Evolutionary conservation across 495 filamentous ascomycete genomes (phyloP), one percentile per base, ranked within the genome.

Genomic region (Aspergillus panamensis): DNA sequence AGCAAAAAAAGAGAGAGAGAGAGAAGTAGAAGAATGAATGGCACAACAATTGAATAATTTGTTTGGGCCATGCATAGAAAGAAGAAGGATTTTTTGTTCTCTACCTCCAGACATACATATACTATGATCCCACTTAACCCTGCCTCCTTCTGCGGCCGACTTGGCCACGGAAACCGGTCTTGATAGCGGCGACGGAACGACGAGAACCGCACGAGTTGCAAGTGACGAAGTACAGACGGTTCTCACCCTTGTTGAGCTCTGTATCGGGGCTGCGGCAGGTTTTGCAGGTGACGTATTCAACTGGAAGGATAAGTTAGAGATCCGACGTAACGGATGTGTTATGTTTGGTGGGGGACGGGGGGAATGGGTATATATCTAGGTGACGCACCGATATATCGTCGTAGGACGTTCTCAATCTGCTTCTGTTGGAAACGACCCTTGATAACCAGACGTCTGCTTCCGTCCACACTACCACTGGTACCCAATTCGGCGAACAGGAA

Each of bases 381-480:
- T 25, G 25, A 79, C 87, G 66, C 82, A 95, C 90, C 87, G 67
- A 97, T 96, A 72, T 95, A 98, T 75, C 91, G 84, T 71, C 93
- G 79, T 66, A 97, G 74, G 39, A 97, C 92, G 71, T 92, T 94
- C 83, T 97, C 92, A 66, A 97, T 91, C 79, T 96, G 92, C 74
- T 96, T 95, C 80, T 96, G 91, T 72, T 96, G 91, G 87, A 97
- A 97, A 67, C 92, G 87, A 77, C 95, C 94, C 83, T 96, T 96
- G 82, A 98, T 98, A 69, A 97, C 92, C 64, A 98, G 77, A 60
- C 94, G 88, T 76, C 91, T 82, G 76, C 82, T 88, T 65, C 94
- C 95, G 77, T 97, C 94, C 21, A 96, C 90, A 68, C 86, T 91
- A 63, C 94, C 94, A 71, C 84, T 93, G 44, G 94, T 97, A 79